Evolutionary conservation across 139 green algal species (phyloP).

Genomic region (Picochlorum sp.): DNA sequence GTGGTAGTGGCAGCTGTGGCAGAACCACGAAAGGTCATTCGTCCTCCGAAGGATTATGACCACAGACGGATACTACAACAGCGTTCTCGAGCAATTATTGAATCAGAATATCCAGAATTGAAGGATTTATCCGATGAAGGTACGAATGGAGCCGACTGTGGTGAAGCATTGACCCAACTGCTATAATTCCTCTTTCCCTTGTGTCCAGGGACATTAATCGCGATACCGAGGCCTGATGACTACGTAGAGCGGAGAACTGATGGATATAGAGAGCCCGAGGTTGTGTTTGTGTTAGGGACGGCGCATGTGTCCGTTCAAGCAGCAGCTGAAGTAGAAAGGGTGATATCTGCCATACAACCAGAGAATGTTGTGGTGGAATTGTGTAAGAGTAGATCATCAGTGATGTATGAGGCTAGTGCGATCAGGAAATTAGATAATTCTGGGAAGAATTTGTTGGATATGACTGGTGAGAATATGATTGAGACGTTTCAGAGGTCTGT

Average conservation of each 20-base stretch:
- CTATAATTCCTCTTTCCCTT: too few species aligned
- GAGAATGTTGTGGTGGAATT: constrained; percentile 67
- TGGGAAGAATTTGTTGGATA: constrained; percentile 33
- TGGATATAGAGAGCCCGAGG: constrained; percentile 64
- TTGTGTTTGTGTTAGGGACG: constrained; percentile 65
- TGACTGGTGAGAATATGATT: constrained; percentile 35
- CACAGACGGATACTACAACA: not conserved
- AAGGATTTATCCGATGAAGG: not conserved
- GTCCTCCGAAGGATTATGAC: not conserved
- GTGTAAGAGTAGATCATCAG: constrained; percentile 46
- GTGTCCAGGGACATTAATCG: constrained; percentile 50
- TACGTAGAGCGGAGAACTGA: constrained; percentile 62
- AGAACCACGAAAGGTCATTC: not conserved
- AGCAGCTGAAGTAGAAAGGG: constrained; percentile 40
- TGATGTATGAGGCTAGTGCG: constrained; percentile 24
- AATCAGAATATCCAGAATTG: not conserved
- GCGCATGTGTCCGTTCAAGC: constrained; percentile 52
- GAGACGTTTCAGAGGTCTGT: constrained; percentile 35
- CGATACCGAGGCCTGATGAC: constrained; percentile 35
- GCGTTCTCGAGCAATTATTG: not conserved
- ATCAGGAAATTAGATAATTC: not conserved
- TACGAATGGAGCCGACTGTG: not conserved
- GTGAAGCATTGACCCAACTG: too few species aligned
- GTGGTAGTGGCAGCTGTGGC: too few species aligned
- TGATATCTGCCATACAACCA: constrained; percentile 49